Base-by-base conservation (phyloP, 2,329 filamentous ascomycete species). In the Teratosphaeria destructans region DNA sequence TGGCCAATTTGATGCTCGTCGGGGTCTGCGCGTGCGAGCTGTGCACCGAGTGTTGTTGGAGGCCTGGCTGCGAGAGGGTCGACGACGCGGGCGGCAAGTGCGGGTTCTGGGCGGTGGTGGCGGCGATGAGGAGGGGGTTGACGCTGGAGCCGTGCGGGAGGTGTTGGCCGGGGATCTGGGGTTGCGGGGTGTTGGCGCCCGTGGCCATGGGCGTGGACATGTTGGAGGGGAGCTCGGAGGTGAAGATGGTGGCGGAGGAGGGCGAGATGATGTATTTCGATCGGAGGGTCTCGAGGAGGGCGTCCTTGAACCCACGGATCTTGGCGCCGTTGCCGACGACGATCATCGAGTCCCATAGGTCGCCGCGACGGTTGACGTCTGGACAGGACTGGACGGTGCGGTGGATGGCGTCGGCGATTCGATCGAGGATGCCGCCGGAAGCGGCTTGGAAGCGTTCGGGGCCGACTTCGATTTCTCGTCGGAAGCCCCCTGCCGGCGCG, bases 211-310 rank as follows among this genome's bases (percentile, higher is more conserved):
- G 94, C 0, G 94, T 97, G 34, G 89, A 91, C 71, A 96, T 84
- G 75, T 94, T 93, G 8, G 91, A 96, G 7, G 94, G 94, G 43
- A 97, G 85, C 74, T 99, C 94, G 26, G 91, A 96, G 39, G 92
- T 96, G 80, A 97, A 97, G 69, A 97, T 97, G 52, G 92, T 96
- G 56, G 90, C 91, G 1, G 90, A 93, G 32, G 88, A 92, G 0
- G 94, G 94, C 1, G 92, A 95, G 65, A 99, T 86, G 58, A 96
- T 82, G 73, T 96, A 94, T 64, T 92, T 91, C 55, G 86, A 82
- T 43, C 83, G 83, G 39, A 99, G 82, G 0, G 86, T 91, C 67
- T 88, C 82, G 43, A 97, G 73, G 55, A 99, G 85, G 65, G 93
- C 90, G 68, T 96, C 91, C 65, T 89, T 92, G 73, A 99, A 93